These are phyloP conservation scores for Ascochyta fabae DNA, from an alignment of 2,329 filamentous ascomycete genomes.

Conservation along the genomic window DNA sequence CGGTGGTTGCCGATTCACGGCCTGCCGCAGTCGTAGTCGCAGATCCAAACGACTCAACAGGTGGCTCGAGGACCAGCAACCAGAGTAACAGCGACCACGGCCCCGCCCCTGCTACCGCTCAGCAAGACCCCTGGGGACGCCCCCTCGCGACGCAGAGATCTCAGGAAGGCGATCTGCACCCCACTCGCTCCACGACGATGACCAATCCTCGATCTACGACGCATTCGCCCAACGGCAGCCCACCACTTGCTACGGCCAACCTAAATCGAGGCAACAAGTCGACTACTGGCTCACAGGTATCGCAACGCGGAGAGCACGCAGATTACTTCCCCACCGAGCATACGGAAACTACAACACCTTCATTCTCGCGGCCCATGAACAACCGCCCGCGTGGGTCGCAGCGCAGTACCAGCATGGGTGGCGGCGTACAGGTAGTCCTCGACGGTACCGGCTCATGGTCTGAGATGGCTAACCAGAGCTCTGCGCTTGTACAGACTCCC, in stretches of 20 bases:
- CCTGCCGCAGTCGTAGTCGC: constrained; percentile 44
- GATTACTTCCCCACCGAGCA: constrained; percentile 46
- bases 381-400: constrained; percentile 64
- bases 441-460: constrained; percentile 92
- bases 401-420: constrained; percentile 76
- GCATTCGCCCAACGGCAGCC: constrained; percentile 57
- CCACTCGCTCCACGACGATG: constrained; percentile 43
- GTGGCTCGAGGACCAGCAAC: constrained; percentile 43
- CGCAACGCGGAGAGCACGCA: constrained; percentile 44
- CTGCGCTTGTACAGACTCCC: constrained; percentile 64
- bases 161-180: constrained; percentile 48
- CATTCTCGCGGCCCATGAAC: constrained; percentile 51
- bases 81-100: constrained; percentile 43
- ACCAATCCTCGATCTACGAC: constrained; percentile 52
- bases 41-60: constrained; percentile 38
- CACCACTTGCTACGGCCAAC: constrained; percentile 47
- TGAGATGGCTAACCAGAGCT: constrained; percentile 83
- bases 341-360: constrained; percentile 35
- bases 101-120: constrained; percentile 39
- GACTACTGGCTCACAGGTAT: constrained; percentile 39
- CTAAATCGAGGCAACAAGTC: constrained; percentile 24
- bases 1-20: constrained; percentile 77
- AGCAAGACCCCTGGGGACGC: constrained; percentile 44
- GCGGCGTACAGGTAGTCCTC: constrained; percentile 88
- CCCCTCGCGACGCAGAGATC: constrained; percentile 41